phyloP scores from a whole-genome alignment of 768 basidiomycete species.

The Mycena galopus region DNA sequence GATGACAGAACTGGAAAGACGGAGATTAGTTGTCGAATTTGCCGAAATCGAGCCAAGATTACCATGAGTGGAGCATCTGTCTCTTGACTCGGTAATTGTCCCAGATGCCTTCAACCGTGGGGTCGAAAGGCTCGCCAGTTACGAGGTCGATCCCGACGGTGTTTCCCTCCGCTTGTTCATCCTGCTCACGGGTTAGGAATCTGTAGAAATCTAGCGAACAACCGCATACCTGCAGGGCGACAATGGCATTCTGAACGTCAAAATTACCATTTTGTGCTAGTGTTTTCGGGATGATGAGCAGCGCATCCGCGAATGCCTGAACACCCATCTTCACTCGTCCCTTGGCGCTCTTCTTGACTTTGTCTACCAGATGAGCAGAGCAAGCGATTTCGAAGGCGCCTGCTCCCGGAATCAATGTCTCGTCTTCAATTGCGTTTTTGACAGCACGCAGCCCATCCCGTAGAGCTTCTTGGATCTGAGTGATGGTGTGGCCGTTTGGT shows the following conservation, averaged over 20 bases:
- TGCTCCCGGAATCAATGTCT: constrained; percentile 91
- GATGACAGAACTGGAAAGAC: constrained; percentile 80
- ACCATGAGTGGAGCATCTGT: constrained; percentile 99
- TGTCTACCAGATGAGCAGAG: constrained; percentile 83
- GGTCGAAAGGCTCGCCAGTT: constrained; percentile 96
- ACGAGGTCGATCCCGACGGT: constrained; percentile 91
- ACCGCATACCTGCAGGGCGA: constrained; percentile 80
- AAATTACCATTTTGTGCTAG: constrained; percentile 96
- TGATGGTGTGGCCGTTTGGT: constrained; percentile 95
- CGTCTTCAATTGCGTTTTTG: constrained; percentile 96
- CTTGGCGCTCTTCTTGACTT: constrained; percentile 88
- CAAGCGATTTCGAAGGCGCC: constrained; percentile 98
- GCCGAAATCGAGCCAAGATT: constrained; percentile 42
- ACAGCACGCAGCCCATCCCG: constrained; percentile 96
- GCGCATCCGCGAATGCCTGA: constrained; percentile 95
- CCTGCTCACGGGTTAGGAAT: constrained; percentile 57
- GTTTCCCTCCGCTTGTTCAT: constrained; percentile 95
- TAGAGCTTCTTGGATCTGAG: constrained; percentile 98
- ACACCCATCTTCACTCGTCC: constrained; percentile 98
- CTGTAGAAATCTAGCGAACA: not conserved
- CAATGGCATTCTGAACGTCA: constrained; percentile 96
- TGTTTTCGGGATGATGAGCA: constrained; percentile 96
- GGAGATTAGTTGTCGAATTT: constrained; percentile 33
- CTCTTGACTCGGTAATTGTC: constrained; percentile 99
- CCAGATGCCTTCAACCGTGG: constrained; percentile 96